Conservation (phyloP, 106 monocot genomes). For the Dendrobium officinale region DNA sequence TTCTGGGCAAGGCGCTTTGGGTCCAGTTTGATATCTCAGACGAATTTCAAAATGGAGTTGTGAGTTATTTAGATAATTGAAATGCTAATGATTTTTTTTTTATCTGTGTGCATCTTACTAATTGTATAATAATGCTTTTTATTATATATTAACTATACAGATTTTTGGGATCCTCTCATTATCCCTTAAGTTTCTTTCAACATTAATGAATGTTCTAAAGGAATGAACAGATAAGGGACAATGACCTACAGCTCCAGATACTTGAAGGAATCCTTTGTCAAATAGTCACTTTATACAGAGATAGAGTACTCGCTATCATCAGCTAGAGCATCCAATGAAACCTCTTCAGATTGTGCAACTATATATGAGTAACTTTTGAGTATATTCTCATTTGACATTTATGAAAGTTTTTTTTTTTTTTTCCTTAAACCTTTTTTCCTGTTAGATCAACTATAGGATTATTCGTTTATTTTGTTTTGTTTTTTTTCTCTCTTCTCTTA, state of each 20-base stretch:
- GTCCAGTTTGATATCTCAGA: constrained; percentile 76
- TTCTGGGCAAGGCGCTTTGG: constrained; percentile 88
- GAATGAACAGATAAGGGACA: constrained; percentile 82
- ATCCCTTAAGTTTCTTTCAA: constrained; percentile 78
- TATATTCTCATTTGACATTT: neutral
- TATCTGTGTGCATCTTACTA: neutral
- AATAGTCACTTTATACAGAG: constrained; percentile 29
- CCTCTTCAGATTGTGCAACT: constrained; percentile 39
- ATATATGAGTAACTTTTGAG: neutral
- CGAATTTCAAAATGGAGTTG: constrained; percentile 81
- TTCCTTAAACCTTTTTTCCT: neutral
- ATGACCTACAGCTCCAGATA: constrained; percentile 25
- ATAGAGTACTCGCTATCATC: constrained; percentile 24
- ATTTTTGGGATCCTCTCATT: constrained; percentile 70
- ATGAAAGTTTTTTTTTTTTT: neutral
- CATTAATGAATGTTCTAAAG: constrained; percentile 82
- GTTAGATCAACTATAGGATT: neutral
- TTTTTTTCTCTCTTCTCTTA: too few species aligned
- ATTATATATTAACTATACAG: constrained; percentile 23
- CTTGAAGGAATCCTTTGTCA: constrained; percentile 29
- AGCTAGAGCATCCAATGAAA: constrained; percentile 55
- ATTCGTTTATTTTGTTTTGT: too few species aligned
- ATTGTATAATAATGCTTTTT: neutral
- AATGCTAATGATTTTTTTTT: neutral
- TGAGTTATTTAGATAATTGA: constrained; percentile 28